Conservation (phyloP, 805 yeast genomes). For the Suhomyces sp. region DNA sequence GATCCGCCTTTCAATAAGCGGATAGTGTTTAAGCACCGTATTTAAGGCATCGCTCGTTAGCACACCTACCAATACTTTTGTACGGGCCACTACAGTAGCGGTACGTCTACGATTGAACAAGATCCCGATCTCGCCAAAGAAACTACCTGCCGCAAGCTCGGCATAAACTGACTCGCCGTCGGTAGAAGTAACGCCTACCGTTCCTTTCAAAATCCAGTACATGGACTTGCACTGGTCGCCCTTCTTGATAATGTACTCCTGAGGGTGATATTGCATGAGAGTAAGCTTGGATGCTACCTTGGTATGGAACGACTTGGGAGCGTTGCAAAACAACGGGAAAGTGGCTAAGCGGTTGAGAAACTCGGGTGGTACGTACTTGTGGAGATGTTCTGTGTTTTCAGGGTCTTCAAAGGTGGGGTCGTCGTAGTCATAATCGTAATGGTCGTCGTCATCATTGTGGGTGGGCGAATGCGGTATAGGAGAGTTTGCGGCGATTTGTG, state of each 20-base stretch:
- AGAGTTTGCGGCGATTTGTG: neutral
- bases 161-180: slow-evolving; percentile 78
- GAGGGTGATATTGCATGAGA: slow-evolving; percentile 62
- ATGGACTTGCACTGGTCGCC: slow-evolving; percentile 74
- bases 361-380: slow-evolving; percentile 45
- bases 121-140: slow-evolving; percentile 79
- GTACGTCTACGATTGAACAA: slow-evolving; percentile 73
- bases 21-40: slow-evolving; percentile 58
- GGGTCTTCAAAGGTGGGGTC: slow-evolving; percentile 11
- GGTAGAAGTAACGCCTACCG: slow-evolving; percentile 71
- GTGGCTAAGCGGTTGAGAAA: slow-evolving; percentile 51
- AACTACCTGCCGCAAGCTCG: slow-evolving; percentile 63
- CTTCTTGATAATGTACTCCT: slow-evolving; percentile 63
- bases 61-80: slow-evolving; percentile 65
- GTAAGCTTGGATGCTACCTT: slow-evolving; percentile 57
- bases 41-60: slow-evolving; percentile 62
- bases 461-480: slow-evolving; percentile 4
- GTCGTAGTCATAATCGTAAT: slow-evolving; percentile 4
- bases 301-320: slow-evolving; percentile 62
- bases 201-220: slow-evolving; percentile 78
- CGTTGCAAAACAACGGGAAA: slow-evolving; percentile 64
- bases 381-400: slow-evolving; percentile 4
- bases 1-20: slow-evolving; percentile 62
- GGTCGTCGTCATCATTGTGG: slow-evolving; percentile 11
- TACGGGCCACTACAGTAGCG: slow-evolving; percentile 71